Evolutionary conservation across 257 asterid genomes (phyloP).

Genomic region (Rauvolfia tetraphylla): DNA sequence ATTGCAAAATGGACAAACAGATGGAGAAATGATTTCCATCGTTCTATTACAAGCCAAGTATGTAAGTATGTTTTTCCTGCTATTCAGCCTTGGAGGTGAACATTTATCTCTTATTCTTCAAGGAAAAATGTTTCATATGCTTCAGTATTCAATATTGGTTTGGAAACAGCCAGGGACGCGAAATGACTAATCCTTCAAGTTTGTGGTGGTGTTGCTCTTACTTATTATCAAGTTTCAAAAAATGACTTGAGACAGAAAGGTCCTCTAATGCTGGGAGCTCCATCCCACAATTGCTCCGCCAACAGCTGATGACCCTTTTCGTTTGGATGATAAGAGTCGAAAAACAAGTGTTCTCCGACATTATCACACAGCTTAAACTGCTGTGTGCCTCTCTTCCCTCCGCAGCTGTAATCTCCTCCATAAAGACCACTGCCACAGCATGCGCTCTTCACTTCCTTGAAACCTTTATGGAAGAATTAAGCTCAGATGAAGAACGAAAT

Average conservation of each 20-base stretch:
- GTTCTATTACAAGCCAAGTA: too few relatives aligned
- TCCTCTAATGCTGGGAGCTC: constrained; percentile 15
- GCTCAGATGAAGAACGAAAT: too few relatives aligned
- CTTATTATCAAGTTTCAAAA: constrained; percentile 17
- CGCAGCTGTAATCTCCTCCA: constrained; percentile 49
- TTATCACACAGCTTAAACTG: constrained; percentile 41
- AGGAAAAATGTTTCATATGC: too few relatives aligned
- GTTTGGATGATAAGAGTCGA: constrained; percentile 57
- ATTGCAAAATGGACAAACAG: too few relatives aligned
- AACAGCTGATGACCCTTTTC: constrained; percentile 40
- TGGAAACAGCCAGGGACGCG: too few relatives aligned
- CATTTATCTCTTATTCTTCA: too few relatives aligned
- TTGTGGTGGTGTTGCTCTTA: background rate
- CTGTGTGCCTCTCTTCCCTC: constrained; percentile 46
- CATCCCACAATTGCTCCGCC: constrained; percentile 45
- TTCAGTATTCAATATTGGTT: too few relatives aligned
- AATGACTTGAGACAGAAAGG: constrained; percentile 35
- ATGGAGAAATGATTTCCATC: too few relatives aligned
- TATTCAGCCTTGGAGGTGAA: too few relatives aligned
- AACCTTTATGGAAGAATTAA: too few relatives aligned
- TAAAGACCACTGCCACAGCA: constrained; percentile 61
- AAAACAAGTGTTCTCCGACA: constrained; percentile 37
- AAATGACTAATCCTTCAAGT: too few relatives aligned
- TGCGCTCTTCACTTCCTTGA: constrained; percentile 44
- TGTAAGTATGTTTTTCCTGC: too few relatives aligned